Conservation (phyloP, 495 filamentous ascomycete species). For the Aspergillus baeticus region DNA sequence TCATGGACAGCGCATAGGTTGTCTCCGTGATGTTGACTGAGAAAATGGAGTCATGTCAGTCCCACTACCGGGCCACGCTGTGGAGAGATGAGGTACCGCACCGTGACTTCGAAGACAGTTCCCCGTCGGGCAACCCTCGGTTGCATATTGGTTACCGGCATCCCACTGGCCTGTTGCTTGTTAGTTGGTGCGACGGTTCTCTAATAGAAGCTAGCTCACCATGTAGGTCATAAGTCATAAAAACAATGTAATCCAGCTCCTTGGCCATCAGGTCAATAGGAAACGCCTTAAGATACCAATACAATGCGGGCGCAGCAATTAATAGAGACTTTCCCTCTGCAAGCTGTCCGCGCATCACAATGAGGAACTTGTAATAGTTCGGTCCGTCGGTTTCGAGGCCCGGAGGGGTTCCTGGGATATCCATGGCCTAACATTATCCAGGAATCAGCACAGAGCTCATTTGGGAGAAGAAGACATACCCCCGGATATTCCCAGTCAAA, state of each 20-base stretch:
- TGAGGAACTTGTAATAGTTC: slow-evolving; percentile 28
- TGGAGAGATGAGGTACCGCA: not conserved
- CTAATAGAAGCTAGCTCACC: too few species aligned
- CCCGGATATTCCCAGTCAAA: slow-evolving; percentile 45
- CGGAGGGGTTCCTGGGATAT: slow-evolving; percentile 40
- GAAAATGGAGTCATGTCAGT: not conserved
- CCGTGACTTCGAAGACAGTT: slow-evolving; percentile 39
- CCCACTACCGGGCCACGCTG: too few species aligned
- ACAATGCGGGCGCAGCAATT: slow-evolving; percentile 27
- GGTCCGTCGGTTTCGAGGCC: slow-evolving; percentile 18
- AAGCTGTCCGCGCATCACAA: not conserved
- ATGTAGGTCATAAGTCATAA: slow-evolving; percentile 40
- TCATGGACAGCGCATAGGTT: slow-evolving; percentile 34
- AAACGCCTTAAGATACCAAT: slow-evolving; percentile 34
- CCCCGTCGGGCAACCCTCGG: slow-evolving; percentile 32
- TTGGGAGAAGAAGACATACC: not conserved
- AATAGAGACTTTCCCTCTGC: slow-evolving; percentile 9
- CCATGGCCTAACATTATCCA: slow-evolving; percentile 17
- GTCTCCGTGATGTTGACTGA: slow-evolving; percentile 44
- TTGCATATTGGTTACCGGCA: slow-evolving; percentile 21
- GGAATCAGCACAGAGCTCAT: not conserved
- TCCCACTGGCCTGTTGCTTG: slow-evolving; percentile 24
- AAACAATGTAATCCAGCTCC: slow-evolving; percentile 33
- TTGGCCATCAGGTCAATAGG: slow-evolving; percentile 24
- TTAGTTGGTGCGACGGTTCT: too few species aligned